Conservation (phyloP, 257 asterid genomes). For the Osmanthus fragrans region DNA sequence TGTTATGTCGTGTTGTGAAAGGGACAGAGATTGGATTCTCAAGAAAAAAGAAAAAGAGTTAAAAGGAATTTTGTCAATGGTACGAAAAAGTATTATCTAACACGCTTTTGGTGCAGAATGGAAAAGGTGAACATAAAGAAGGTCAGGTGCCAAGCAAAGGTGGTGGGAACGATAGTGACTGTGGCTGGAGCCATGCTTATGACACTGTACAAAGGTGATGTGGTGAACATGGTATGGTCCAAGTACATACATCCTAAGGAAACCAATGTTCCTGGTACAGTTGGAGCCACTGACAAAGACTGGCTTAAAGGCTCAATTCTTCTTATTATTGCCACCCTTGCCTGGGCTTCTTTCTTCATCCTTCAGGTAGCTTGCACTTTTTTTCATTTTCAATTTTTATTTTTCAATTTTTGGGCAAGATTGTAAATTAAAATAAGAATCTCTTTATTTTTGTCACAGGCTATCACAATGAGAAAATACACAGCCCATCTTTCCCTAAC, state of each 20-base stretch:
- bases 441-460: conserved; percentile 32
- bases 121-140: conserved; percentile 66
- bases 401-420: neutral
- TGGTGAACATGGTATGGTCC: conserved; percentile 64
- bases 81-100: too few species aligned
- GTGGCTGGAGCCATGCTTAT: conserved; percentile 83
- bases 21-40: too few species aligned
- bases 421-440: too few species aligned
- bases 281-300: conserved; percentile 49
- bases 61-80: too few species aligned
- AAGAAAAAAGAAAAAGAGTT: neutral
- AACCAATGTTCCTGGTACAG: conserved; percentile 19
- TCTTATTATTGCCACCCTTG: conserved; percentile 79
- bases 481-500: conserved; percentile 77
- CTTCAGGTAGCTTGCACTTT: conserved; percentile 46
- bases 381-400: neutral
- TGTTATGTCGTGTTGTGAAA: too few species aligned
- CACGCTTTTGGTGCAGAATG: conserved; percentile 43
- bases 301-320: conserved; percentile 89
- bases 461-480: conserved; percentile 62
- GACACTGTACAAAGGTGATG: conserved; percentile 81
- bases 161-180: conserved; percentile 67
- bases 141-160: conserved; percentile 73
- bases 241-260: conserved; percentile 32
- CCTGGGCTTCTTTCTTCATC: conserved; percentile 91